Evolutionary conservation across 331 rosid species (phyloP).

Genomic region (Acacia pycnantha): DNA sequence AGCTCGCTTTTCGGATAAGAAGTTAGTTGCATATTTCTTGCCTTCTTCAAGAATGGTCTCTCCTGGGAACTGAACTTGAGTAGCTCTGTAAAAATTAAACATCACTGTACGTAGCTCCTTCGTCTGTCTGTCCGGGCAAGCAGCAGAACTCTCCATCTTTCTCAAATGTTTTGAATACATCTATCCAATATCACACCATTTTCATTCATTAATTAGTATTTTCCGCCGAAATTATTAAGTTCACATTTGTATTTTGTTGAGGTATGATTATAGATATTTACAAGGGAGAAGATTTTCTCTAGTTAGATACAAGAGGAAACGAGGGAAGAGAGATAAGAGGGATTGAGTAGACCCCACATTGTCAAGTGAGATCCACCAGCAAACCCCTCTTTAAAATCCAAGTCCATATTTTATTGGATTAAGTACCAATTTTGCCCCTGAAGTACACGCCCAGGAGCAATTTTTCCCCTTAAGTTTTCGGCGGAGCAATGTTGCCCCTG

Average conservation of each 20-base stretch:
- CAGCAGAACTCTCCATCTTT: conserved; percentile 55
- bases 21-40: conserved; percentile 40
- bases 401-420: neutral
- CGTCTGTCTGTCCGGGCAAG: conserved; percentile 56
- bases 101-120: conserved; percentile 63
- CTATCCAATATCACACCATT: conserved; percentile 22
- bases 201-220: conserved; percentile 30
- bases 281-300: neutral
- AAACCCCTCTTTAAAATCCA: no score
- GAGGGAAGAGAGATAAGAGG: no score
- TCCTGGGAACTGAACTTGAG: conserved; percentile 57
- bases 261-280: neutral
- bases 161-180: conserved; percentile 54
- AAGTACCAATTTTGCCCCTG: no score
- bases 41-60: conserved; percentile 57
- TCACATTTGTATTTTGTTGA: neutral
- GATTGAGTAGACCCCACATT: no score
- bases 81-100: conserved; percentile 56
- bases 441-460: no score
- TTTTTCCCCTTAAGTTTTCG: no score
- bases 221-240: neutral
- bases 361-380: no score
- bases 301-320: no score
- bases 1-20: conserved; percentile 46
- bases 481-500: no score